Base-by-base conservation (phyloP, 495 filamentous ascomycete species). In the Podospora fimiseda region DNA sequence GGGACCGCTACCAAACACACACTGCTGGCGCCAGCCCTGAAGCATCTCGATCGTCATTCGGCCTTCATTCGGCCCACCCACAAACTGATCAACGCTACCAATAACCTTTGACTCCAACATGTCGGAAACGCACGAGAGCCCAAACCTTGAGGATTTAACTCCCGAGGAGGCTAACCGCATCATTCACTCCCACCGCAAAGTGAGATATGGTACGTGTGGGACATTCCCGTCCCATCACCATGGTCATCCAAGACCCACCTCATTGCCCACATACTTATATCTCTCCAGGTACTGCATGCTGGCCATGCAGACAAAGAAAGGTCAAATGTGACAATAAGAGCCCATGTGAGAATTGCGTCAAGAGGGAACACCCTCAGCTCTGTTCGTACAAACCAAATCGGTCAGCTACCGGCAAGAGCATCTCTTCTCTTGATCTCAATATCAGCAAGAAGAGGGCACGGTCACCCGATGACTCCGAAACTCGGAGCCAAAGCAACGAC, bases 261-360 rank as follows among this genome's bases (percentile, higher is more conserved):
- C 37, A 16, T 38, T 21, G 27, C 27, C 11, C 11, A 33, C 27
- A 5, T 5, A 5, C 11, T 33, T 11, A 11, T 9, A 14, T 39
- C 38, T 49, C 44, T 13, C 21, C 56, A 80, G 77, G 77, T 22
- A 80, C 77, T 45, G 84, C 85, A 33, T 88, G 85, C 65, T 88
- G 85, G 72, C 84, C 85, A 23, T 87, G 85, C 65, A 74, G 85
- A 55, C 82, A 84, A 64, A 74, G 85, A 19, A 88, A 88, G 59
- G 85, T 87, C 39, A 87, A 85, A 70, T 88, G 85, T 61, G 83
- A 87, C 66, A 84, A 85, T 58, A 82, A 85, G 50, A 73, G 82
- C 42, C 85, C 85, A 1, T 88, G 85, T 63, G 81, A 87, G 59
- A 83, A 85, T 33, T 88, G 85, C 59, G 77, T 86, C 57, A 87